Percentiles rank a stretch among this genome's conserved stretches.
phyloP scores from a whole-genome alignment of 164 flowering plant species.

The Buxus sempervirens region DNA sequence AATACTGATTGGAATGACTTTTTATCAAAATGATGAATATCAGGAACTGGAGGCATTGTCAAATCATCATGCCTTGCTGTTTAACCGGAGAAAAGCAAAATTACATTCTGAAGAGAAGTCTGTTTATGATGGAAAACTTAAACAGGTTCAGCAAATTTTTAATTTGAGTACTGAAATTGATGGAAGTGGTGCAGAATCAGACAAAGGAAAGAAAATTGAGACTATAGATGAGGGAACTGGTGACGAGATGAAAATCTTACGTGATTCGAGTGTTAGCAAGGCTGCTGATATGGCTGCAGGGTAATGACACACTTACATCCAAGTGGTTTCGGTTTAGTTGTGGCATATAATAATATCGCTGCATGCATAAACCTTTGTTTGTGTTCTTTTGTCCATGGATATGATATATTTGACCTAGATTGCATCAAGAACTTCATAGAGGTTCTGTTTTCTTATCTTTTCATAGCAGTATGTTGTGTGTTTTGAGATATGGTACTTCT shows the following conservation, averaged over 20 bases:
- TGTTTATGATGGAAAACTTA: slow-evolving; percentile 73
- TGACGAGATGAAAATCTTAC: slow-evolving; percentile 66
- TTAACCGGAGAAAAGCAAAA: slow-evolving; percentile 82
- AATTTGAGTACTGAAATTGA: slow-evolving; percentile 55
- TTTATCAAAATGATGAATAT: slow-evolving; percentile 8
- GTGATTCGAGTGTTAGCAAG: slow-evolving; percentile 84
- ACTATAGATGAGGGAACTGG: slow-evolving; percentile 41
- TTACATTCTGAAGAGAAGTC: slow-evolving; percentile 73
- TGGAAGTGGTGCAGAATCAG: slow-evolving; percentile 40
- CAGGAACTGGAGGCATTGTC: slow-evolving; percentile 96
- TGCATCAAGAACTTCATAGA: neutral
- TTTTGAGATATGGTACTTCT: neutral
- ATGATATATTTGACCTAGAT: too few relatives aligned
- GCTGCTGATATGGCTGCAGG: slow-evolving; percentile 99
- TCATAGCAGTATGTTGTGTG: neutral
- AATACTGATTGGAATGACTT: neutral
- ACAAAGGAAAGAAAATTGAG: slow-evolving; percentile 83
- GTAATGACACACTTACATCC: slow-evolving; percentile 32
- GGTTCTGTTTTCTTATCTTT: neutral
- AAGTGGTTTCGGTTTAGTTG: neutral
- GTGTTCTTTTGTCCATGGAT: too few relatives aligned
- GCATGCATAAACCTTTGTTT: neutral
- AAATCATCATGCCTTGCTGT: slow-evolving; percentile 74
- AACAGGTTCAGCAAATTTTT: slow-evolving; percentile 72
- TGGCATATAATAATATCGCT: neutral